A percentile compares a stretch with the other conserved stretches of the same genome.
phyloP scores from a whole-genome alignment of 768 basidiomycete species.

The Pleurotus sapidus region DNA sequence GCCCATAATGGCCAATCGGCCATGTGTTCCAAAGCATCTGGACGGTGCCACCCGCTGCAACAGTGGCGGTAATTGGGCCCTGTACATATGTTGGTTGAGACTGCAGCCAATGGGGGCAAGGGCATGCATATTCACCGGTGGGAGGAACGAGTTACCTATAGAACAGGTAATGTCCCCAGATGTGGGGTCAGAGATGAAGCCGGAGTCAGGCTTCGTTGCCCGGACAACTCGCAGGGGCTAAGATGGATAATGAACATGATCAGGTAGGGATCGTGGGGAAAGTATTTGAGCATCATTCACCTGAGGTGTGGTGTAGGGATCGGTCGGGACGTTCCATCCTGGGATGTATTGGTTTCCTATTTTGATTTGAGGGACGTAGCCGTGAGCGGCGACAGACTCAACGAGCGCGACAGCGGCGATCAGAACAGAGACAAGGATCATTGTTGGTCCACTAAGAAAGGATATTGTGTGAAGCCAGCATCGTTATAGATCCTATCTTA shows the following conservation, averaged over 20 bases:
- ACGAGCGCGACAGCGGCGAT: conserved; percentile 15
- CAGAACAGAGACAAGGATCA: conserved; percentile 9
- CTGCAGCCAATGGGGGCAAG: background rate
- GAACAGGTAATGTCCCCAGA: conserved; percentile 36
- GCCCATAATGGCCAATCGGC: conserved; percentile 35
- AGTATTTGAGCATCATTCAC: conserved; percentile 7
- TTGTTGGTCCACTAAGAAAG: background rate
- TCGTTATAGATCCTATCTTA: no score
- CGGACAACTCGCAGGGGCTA: conserved; percentile 33
- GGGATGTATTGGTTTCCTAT: conserved; percentile 28
- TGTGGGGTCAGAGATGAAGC: conserved; percentile 26
- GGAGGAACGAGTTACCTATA: conserved; percentile 32
- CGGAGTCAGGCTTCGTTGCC: conserved; percentile 32
- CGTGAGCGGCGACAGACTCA: conserved; percentile 26
- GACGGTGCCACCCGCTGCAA: conserved; percentile 32
- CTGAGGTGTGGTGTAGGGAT: conserved; percentile 30
- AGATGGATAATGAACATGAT: no score
- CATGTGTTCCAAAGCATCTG: conserved; percentile 36
- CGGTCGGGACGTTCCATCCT: conserved; percentile 32
- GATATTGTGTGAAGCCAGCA: no score
- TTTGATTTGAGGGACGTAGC: conserved; percentile 30
- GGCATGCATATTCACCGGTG: conserved; percentile 21
- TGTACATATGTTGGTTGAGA: conserved; percentile 6
- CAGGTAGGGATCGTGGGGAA: no score
- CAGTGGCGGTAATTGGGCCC: conserved; percentile 32